phyloP scores from a whole-genome alignment of 805 yeast genomes.

The Candida cerambycidarum region DNA sequence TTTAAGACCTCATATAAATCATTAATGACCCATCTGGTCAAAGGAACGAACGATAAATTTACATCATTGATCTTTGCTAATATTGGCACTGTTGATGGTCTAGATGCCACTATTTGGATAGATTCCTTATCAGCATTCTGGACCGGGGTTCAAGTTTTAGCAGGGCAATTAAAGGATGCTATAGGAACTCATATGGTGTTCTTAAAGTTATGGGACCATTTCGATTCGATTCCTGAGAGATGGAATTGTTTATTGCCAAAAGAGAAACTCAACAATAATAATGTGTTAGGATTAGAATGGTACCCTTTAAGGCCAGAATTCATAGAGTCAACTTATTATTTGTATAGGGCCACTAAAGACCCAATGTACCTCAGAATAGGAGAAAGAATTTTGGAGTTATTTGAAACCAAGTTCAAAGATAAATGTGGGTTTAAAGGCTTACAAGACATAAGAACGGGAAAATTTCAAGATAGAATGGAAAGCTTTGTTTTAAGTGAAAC shows the following conservation, averaged over 20 bases:
- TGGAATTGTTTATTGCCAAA: slow-evolving; percentile 50
- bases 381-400: slow-evolving; percentile 55
- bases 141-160: slow-evolving; percentile 79
- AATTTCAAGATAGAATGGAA: slow-evolving; percentile 81
- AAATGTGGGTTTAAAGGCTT: slow-evolving; percentile 82
- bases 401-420: slow-evolving; percentile 51
- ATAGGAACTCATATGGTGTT: slow-evolving; percentile 57
- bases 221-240: slow-evolving; percentile 83
- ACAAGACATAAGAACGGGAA: slow-evolving; percentile 63
- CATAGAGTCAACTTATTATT: slow-evolving; percentile 80
- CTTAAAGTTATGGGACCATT: slow-evolving; percentile 76
- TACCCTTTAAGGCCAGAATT: slow-evolving; percentile 92
- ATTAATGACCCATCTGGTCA: slow-evolving; percentile 44
- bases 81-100: slow-evolving; percentile 55
- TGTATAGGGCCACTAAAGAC: slow-evolving; percentile 82
- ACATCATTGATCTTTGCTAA: slow-evolving; percentile 52
- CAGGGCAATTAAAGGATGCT: slow-evolving; percentile 73
- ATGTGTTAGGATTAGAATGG: slow-evolving; percentile 67
- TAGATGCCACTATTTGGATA: slow-evolving; percentile 61
- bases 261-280: slow-evolving; percentile 8
- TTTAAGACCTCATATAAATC: slow-evolving; percentile 55
- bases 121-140: slow-evolving; percentile 87
- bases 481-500: slow-evolving; percentile 88
- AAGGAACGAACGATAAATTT: slow-evolving; percentile 22
- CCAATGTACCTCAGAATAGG: slow-evolving; percentile 82